Conservation (phyloP, 805 yeast species). For the Yarrowia sp. region DNA sequence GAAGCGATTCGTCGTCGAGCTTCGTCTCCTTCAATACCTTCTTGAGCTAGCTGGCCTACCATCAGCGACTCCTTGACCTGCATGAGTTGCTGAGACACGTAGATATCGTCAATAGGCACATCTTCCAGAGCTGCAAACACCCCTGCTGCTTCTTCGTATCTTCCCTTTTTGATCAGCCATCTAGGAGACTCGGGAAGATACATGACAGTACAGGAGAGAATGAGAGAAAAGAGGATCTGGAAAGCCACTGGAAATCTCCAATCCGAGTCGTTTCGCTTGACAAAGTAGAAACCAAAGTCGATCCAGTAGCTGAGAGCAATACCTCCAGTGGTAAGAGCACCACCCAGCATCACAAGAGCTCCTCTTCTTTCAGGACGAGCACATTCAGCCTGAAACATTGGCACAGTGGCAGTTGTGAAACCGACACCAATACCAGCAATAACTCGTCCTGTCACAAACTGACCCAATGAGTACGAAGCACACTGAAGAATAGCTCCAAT, state of each 20-base stretch:
- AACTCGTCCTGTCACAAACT: constrained; percentile 6
- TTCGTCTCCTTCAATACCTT: constrained; percentile 6
- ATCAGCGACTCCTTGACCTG: constrained; percentile 18
- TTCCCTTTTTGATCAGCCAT: constrained; percentile 17
- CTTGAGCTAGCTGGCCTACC: constrained; percentile 11
- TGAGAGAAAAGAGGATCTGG: background rate
- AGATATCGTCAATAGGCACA: constrained; percentile 10
- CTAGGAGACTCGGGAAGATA: constrained; percentile 17
- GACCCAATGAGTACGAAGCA: constrained; percentile 2
- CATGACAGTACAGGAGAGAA: background rate
- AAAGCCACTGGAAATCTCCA: constrained; percentile 44
- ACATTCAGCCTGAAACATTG: constrained; percentile 83
- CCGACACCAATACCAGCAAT: constrained; percentile 7
- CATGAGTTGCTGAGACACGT: constrained; percentile 9
- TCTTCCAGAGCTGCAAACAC: constrained; percentile 27
- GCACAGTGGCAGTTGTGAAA: constrained; percentile 73
- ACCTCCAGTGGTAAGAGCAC: constrained; percentile 74
- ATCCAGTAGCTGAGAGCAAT: constrained; percentile 70
- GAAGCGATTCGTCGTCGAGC: constrained; percentile 4
- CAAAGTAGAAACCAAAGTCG: constrained; percentile 49
- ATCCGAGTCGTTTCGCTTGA: constrained; percentile 45
- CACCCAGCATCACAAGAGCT: constrained; percentile 70
- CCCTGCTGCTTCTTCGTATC: constrained; percentile 13
- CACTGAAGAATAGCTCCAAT: constrained; percentile 20
- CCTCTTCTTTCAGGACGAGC: constrained; percentile 74